A percentile compares a stretch with the other conserved stretches of the same genome.
phyloP scores from a whole-genome alignment of 495 filamentous ascomycete species.

The Podospora anserina region DNA sequence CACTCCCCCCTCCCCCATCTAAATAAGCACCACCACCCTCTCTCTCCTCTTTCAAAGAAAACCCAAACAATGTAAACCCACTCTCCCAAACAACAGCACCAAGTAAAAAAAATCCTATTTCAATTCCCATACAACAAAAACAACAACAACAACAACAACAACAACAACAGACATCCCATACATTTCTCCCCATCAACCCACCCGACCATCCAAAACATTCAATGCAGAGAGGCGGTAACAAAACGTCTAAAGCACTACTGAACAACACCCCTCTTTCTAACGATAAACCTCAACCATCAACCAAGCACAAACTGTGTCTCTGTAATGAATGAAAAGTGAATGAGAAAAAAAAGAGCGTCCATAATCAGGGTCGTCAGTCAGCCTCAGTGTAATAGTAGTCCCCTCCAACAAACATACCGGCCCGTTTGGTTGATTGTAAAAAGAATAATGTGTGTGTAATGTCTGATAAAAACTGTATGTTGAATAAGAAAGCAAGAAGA shows the following conservation, averaged over 20 bases:
- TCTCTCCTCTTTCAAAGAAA: too few relatives aligned
- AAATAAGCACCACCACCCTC: too few relatives aligned
- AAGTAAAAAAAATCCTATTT: not conserved
- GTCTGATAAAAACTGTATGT: too few relatives aligned
- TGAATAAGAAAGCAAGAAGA: too few relatives aligned
- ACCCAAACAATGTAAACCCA: too few relatives aligned
- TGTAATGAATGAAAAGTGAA: not conserved
- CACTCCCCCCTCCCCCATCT: not conserved
- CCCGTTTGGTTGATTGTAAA: too few relatives aligned
- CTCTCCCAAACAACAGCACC: not conserved
- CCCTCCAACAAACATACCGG: too few relatives aligned
- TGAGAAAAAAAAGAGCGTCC: not conserved
- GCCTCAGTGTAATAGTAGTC: too few relatives aligned
- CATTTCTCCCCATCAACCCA: not conserved
- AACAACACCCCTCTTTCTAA: not conserved
- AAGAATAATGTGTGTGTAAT: too few relatives aligned
- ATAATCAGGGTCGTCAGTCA: too few relatives aligned
- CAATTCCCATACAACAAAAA: not conserved
- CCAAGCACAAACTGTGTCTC: not conserved
- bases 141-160: not conserved
- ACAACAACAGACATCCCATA: not conserved
- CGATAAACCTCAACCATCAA: not conserved
- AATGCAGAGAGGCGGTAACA: not conserved
- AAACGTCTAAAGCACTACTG: not conserved
- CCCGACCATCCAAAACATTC: slow-evolving; percentile 6